Percentiles rank a stretch among this genome's conserved stretches.
phyloP scores from a whole-genome alignment of 2,329 filamentous ascomycete genomes.

The Cordyceps farinosa region DNA sequence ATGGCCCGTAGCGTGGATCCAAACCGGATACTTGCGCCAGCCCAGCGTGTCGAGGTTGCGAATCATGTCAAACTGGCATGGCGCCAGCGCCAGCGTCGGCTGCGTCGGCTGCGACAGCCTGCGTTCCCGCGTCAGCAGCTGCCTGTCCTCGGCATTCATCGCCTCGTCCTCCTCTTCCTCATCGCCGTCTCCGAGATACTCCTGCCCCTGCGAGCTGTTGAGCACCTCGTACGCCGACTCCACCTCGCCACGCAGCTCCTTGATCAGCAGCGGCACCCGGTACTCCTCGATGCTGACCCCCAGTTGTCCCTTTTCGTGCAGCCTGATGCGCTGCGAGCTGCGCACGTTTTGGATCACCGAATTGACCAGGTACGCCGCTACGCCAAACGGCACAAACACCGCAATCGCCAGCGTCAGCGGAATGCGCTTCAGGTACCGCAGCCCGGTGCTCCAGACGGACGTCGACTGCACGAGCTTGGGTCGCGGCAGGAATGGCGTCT shows the following conservation, averaged over 20 bases:
- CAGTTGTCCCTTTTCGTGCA: constrained; percentile 69
- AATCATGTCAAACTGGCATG: constrained; percentile 83
- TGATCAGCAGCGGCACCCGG: constrained; percentile 70
- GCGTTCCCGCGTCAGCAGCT: constrained; percentile 39
- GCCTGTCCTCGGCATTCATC: constrained; percentile 38
- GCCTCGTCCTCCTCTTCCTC: constrained; percentile 27
- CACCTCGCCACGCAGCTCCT: constrained; percentile 70
- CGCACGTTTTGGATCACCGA: constrained; percentile 71
- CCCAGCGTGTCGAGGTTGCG: constrained; percentile 65
- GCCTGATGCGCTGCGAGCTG: constrained; percentile 68
- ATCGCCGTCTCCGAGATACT: constrained; percentile 52
- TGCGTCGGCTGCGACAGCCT: constrained; percentile 44
- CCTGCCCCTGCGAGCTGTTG: constrained; percentile 64
- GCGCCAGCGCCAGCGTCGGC: constrained; percentile 73
- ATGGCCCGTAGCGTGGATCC: constrained; percentile 74
- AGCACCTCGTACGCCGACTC: constrained; percentile 75
- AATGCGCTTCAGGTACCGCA: constrained; percentile 46
- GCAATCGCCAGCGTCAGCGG: constrained; percentile 63
- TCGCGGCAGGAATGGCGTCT: constrained; percentile 54
- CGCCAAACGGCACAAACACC: constrained; percentile 70
- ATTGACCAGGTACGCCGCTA: constrained; percentile 70
- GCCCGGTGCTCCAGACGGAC: constrained; percentile 28
- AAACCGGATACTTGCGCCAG: constrained; percentile 65
- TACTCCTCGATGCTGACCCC: constrained; percentile 68
- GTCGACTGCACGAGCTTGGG: constrained; percentile 30